phyloP scores from a whole-genome alignment of 352 stramenopile genomes.

The Aphanomyces cochlioides region DNA sequence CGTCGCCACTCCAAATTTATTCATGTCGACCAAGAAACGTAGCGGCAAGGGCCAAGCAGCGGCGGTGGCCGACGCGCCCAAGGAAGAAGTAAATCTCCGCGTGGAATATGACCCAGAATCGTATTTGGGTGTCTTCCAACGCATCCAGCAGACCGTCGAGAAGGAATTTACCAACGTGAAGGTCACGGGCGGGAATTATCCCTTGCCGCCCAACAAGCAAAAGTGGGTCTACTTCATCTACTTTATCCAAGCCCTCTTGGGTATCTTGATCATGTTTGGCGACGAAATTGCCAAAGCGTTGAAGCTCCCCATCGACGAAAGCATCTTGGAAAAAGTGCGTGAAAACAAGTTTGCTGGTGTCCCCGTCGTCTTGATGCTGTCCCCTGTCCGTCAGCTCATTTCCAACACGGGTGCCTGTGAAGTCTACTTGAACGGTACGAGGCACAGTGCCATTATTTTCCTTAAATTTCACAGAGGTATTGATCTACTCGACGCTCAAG shows the following conservation, averaged over 20 bases:
- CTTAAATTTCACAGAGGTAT: constrained; percentile 5
- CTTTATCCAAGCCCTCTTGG: constrained; percentile 14
- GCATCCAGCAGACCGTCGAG: not conserved
- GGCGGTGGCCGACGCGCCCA: not conserved
- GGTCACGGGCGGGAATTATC: constrained; percentile 7
- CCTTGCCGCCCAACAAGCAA: constrained; percentile 15
- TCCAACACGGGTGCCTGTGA: constrained; percentile 27
- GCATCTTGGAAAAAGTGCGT: not conserved
- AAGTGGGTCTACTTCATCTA: constrained; percentile 9
- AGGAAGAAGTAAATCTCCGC: constrained; percentile 15
- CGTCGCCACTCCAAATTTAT: no score
- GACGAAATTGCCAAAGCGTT: constrained; percentile 5
- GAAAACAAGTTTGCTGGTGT: constrained; percentile 17
- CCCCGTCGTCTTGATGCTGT: constrained; percentile 19
- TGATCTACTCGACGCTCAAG: constrained; percentile 21
- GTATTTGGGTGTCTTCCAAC: not conserved
- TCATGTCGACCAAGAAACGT: constrained; percentile 31
- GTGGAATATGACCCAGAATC: constrained; percentile 15
- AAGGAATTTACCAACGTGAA: constrained; percentile 9
- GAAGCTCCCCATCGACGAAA: constrained; percentile 6
- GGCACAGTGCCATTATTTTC: not conserved
- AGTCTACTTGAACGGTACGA: constrained; percentile 30
- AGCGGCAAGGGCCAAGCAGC: not conserved
- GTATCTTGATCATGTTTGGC: constrained; percentile 21
- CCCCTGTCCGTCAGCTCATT: constrained; percentile 16